Percentiles rank a stretch among this genome's conserved stretches.
phyloP scores from a whole-genome alignment of 1,284 basidiomycete species.

The Agroathelia rolfsii region DNA sequence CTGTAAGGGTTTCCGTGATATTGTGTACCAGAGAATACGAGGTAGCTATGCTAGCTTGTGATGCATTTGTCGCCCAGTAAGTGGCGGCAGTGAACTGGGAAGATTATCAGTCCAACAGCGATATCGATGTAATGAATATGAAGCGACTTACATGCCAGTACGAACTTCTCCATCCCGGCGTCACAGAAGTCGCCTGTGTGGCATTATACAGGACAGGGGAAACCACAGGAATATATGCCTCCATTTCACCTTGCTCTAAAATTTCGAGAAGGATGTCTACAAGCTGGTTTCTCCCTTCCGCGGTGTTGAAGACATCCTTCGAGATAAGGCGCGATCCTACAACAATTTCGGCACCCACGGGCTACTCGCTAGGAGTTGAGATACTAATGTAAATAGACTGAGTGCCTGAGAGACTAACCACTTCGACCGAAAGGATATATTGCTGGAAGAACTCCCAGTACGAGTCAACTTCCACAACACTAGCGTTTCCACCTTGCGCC shows the following conservation, averaged over 20 bases:
- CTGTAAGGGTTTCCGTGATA: constrained; percentile 30
- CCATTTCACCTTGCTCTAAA: constrained; percentile 16
- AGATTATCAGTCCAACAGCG: too few species aligned
- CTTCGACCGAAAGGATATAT: constrained; percentile 18
- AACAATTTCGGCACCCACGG: constrained; percentile 20
- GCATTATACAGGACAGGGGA: constrained; percentile 35
- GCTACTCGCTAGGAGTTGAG: constrained; percentile 8
- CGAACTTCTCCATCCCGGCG: constrained; percentile 34
- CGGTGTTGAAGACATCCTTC: constrained; percentile 18
- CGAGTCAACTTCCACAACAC: constrained; percentile 17
- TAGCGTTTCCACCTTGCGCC: constrained; percentile 17
- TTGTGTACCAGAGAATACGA: constrained; percentile 22
- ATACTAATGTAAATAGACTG: constrained; percentile 6
- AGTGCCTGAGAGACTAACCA: constrained; percentile 12
- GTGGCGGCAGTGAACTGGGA: too few species aligned
- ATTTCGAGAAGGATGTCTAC: constrained; percentile 17
- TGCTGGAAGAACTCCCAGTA: constrained; percentile 24
- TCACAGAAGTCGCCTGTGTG: constrained; percentile 36
- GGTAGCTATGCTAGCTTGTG: too few species aligned
- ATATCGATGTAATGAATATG: too few species aligned
- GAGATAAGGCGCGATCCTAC: constrained; percentile 24
- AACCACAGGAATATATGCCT: constrained; percentile 21
- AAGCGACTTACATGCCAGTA: constrained; percentile 36
- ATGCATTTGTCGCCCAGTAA: too few species aligned
- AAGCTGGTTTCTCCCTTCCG: constrained; percentile 16